Conservation (phyloP, 352 stramenopile genomes). For the Phytopythium oedochilum region DNA sequence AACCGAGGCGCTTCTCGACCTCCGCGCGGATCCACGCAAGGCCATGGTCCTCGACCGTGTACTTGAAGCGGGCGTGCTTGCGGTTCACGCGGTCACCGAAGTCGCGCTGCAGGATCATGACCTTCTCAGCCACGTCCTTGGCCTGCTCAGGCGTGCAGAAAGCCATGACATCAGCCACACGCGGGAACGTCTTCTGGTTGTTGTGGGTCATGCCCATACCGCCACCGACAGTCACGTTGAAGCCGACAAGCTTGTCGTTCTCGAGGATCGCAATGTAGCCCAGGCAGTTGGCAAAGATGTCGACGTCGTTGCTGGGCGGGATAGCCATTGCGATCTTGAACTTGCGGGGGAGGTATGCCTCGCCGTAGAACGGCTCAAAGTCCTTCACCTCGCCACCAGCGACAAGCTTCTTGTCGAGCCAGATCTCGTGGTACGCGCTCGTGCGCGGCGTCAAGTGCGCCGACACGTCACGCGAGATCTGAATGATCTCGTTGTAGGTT, state of each 20-base stretch:
- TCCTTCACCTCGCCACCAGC: slow-evolving; percentile 89
- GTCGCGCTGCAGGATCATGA: slow-evolving; percentile 94
- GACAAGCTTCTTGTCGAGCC: slow-evolving; percentile 97
- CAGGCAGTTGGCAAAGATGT: slow-evolving; percentile 98
- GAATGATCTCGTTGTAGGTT: slow-evolving; percentile 82
- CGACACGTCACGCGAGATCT: slow-evolving; percentile 87
- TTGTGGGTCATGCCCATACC: slow-evolving; percentile 98
- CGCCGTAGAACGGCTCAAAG: slow-evolving; percentile 97
- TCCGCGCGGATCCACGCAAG: slow-evolving; percentile 92
- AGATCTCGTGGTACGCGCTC: slow-evolving; percentile 96
- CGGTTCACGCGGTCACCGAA: slow-evolving; percentile 96
- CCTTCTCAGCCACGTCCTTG: slow-evolving; percentile 89
- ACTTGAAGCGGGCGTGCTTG: slow-evolving; percentile 98
- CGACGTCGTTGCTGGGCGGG: slow-evolving; percentile 95
- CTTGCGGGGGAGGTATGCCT: slow-evolving; percentile 97
- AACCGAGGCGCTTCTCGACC: slow-evolving; percentile 92
- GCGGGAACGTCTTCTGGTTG: slow-evolving; percentile 96
- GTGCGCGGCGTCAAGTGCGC: slow-evolving; percentile 93
- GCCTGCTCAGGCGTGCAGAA: slow-evolving; percentile 94
- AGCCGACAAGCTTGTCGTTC: slow-evolving; percentile 82
- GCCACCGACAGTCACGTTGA: slow-evolving; percentile 96
- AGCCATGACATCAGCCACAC: slow-evolving; percentile 93
- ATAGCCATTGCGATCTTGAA: slow-evolving; percentile 99
- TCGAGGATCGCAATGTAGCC: slow-evolving; percentile 93
- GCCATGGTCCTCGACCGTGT: slow-evolving; percentile 96